Base-by-base conservation (phyloP, 2,329 filamentous ascomycete genomes). In the Corinectria fuckeliana region DNA sequence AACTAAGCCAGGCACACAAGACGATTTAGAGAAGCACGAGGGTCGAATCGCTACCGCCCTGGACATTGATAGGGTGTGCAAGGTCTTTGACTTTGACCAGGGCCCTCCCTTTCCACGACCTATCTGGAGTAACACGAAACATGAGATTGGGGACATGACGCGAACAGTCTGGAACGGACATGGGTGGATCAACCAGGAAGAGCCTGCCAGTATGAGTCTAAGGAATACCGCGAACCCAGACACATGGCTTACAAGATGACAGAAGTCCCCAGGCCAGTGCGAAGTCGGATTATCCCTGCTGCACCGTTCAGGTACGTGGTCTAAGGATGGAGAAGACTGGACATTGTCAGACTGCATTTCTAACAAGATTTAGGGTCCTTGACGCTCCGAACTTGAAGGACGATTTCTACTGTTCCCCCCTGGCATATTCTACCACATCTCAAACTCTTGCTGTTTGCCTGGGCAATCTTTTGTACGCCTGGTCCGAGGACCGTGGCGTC, bases 341-440 rank as follows among this genome's bases (percentile, higher is more conserved):
- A 36, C 9, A 36, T 18, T 10, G n/a, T n/a, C 36, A 44, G 55
- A 28, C n/a, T 20, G 3, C n/a, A 11, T 7, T 53, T 41, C 72
- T 83, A 56, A 82, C 70, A 58, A 21, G 9, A 13, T 3, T 13
- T 62, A 90, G 88, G 77, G 91, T 97, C 6, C 82, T 99, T 5
- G 92, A 97, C 77, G 94, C 94, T 8, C 93, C 93, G 3, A 86
- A 88, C 50, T 81, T 98, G n/a, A 88, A 92, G 56, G 93, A 98
- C 69, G 94, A 99, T 75, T 99, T 93, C 74, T 99, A 99, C 74
- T 97, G 93, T 77, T 95, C 93, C 0, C 83, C 93, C 2, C 82
- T 99, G 53, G 92, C 95, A 9, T 98, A 97, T 74, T 96, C 90
- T 0, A 76, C 84, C 38, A 90, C 86, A 7, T 85, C 87, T 50